phyloP scores from a whole-genome alignment of 2,329 filamentous ascomycete species.

The Chalara sp. region DNA sequence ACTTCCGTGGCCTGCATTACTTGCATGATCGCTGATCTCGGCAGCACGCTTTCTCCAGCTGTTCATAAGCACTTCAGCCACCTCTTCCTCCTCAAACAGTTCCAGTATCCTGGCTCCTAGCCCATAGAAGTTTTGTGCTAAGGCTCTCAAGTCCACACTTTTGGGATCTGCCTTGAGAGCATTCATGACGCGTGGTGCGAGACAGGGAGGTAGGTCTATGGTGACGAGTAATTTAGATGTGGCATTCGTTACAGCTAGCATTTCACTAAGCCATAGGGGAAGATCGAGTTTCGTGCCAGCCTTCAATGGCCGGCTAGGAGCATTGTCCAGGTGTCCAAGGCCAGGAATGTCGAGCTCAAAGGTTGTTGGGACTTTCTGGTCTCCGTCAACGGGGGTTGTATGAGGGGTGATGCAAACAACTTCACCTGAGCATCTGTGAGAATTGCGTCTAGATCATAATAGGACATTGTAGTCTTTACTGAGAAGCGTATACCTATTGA shows the following conservation, averaged over 20 bases:
- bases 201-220: constrained; percentile 72
- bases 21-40: constrained; percentile 82
- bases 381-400: constrained; percentile 8
- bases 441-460: constrained; percentile 81
- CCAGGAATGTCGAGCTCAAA: constrained; percentile 86
- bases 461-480: constrained; percentile 47
- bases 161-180: constrained; percentile 86
- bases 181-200: constrained; percentile 75
- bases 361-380: constrained; percentile 87
- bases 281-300: constrained; percentile 73
- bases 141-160: constrained; percentile 74
- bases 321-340: constrained; percentile 85
- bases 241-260: constrained; percentile 64
- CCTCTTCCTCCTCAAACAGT: constrained; percentile 83
- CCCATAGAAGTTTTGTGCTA: constrained; percentile 83
- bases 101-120: constrained; percentile 82
- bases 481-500: no score
- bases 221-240: constrained; percentile 57
- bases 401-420: constrained; percentile 8
- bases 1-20: constrained; percentile 70
- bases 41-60: constrained; percentile 77
- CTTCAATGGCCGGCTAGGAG: constrained; percentile 64
- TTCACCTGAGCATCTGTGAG: constrained; percentile 74
- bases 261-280: constrained; percentile 90
- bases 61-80: constrained; percentile 55